Conservation (phyloP, 2,329 filamentous ascomycete species). For the Mollisia scopiformis region DNA sequence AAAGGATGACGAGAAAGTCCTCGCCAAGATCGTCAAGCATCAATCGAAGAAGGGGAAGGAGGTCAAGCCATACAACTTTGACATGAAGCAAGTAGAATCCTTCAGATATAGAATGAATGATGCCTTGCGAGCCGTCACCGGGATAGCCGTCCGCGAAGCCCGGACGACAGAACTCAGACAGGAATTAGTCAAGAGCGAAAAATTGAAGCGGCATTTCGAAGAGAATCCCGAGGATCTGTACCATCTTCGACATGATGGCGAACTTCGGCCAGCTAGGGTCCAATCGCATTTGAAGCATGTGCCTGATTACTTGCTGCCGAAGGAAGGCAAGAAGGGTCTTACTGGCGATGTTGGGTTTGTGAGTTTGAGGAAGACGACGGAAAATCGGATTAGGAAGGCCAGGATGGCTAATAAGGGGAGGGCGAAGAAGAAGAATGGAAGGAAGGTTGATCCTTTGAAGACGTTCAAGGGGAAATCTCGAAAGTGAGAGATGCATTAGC, state of each 20-base stretch:
- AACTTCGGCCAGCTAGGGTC: conserved; percentile 79
- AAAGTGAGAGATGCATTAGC: conserved; percentile 19
- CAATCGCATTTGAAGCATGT: conserved; percentile 93
- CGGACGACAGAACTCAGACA: conserved; percentile 84
- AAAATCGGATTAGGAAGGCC: conserved; percentile 45
- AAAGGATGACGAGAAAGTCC: conserved; percentile 82
- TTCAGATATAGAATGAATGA: conserved; percentile 96
- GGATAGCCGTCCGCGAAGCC: conserved; percentile 87
- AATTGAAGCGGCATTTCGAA: conserved; percentile 93
- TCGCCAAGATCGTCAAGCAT: conserved; percentile 77
- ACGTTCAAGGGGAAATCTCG: conserved; percentile 69
- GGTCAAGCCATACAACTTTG: conserved; percentile 89
- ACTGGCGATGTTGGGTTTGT: conserved; percentile 77
- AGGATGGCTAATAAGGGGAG: conserved; percentile 51
- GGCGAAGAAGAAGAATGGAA: conserved; percentile 57
- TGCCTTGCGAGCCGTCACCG: conserved; percentile 86
- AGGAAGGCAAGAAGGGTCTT: conserved; percentile 70
- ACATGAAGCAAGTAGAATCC: conserved; percentile 90
- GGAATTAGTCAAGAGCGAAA: conserved; percentile 91
- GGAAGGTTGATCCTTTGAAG: conserved; percentile 83
- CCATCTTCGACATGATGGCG: conserved; percentile 87
- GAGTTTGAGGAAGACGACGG: conserved; percentile 58
- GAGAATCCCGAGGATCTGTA: conserved; percentile 90
- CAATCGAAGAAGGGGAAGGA: conserved; percentile 80
- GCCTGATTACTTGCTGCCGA: conserved; percentile 87